Evolutionary conservation across 768 basidiomycete species (phyloP), one percentile per base, ranked within the genome.

Genomic region (Aureoboletus auriporus): DNA sequence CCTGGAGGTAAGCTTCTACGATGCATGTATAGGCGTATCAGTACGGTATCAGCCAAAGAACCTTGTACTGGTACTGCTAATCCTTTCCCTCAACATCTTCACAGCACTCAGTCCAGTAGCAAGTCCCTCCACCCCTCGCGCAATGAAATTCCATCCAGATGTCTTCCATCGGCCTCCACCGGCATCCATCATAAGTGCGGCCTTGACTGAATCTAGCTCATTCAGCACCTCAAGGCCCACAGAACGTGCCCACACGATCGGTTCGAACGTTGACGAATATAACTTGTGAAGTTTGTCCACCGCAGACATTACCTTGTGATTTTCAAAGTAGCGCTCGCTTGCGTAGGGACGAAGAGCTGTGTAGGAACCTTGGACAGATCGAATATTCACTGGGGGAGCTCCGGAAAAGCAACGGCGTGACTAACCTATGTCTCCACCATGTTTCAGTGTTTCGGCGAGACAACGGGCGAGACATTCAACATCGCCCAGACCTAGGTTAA

Each of bases 401-500:
- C 23, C 16, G 16, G 8, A 20, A 9, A 37, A 67, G 5, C 8
- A 8, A 27, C 4, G 4, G 10, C 2, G 1, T 5, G 10, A 52
- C 80, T 60, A 47, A 83, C 95, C 96, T 40, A 97, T 75, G 64
- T 99, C 96, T 3, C 83, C 82, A 5, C 95, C 95, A 2, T 73
- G 65, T 11, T 60, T 55, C 16, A 87, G 53, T 1, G 84, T 76
- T 6, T 70, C 59, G 29, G 81, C 69, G 33, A 97, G 80, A 55
- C 82, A 82, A 40, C 75, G 73, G 1, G 82, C 72, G 12, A 99
- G 77, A 47, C 77, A 77, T 59, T 85, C 77, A 3, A 86, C 90
- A 63, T 99, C 95, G 1, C 75, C 85, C 27, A 99, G 72, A n/a
- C 95, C 96, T 62, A 95, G 71, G 65, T 99, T 98, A 36, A 98